phyloP scores from a whole-genome alignment of 73 alveolate species.

The Paramecium caudatum region DNA sequence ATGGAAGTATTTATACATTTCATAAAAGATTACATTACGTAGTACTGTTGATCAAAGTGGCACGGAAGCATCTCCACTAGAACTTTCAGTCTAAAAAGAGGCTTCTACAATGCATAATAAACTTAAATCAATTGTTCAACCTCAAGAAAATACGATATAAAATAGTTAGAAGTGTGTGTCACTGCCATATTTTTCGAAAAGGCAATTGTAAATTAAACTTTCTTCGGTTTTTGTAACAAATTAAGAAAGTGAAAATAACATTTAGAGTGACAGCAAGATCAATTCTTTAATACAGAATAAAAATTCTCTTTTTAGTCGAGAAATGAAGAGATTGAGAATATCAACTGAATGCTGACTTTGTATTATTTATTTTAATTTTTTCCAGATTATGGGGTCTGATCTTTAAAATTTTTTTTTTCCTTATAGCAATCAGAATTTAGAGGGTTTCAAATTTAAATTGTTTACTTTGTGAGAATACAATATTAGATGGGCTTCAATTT shows the following conservation, averaged over 20 bases:
- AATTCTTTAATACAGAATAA: conserved; percentile 5
- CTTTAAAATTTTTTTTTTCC: no score
- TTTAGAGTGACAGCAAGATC: background rate
- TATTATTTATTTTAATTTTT: no score
- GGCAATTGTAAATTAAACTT: background rate
- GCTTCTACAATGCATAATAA: background rate
- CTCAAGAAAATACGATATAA: background rate
- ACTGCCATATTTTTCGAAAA: conserved; percentile 19
- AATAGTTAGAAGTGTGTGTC: background rate
- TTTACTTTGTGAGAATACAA: no score
- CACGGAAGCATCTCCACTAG: background rate
- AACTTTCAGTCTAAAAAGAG: background rate
- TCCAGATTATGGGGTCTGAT: no score
- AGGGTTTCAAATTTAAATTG: no score
- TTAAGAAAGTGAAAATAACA: conserved; percentile 20
- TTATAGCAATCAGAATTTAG: no score
- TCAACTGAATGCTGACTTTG: conserved; percentile 17
- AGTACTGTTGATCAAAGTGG: background rate
- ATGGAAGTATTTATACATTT: background rate
- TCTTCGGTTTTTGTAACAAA: conserved; percentile 5
- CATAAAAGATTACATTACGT: background rate
- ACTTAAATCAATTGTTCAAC: background rate
- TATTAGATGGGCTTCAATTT: no score
- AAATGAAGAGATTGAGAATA: conserved; percentile 4
- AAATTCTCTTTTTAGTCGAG: background rate